phyloP scores from a whole-genome alignment of 2,329 filamentous ascomycete genomes.

The Nigrospora sphaerica region DNA sequence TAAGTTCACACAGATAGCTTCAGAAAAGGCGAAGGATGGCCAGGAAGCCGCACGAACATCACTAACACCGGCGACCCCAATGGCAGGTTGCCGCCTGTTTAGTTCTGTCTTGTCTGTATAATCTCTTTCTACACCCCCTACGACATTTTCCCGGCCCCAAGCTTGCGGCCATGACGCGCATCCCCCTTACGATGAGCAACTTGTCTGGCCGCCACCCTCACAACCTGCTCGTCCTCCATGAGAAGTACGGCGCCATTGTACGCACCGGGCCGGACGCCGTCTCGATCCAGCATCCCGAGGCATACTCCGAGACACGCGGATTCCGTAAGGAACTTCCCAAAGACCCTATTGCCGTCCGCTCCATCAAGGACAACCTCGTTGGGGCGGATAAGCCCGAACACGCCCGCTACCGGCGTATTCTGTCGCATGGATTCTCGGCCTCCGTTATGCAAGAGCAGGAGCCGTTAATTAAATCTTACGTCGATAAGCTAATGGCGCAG shows the following conservation, averaged over 20 bases:
- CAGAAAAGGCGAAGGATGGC: no score
- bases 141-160: conserved; percentile 2
- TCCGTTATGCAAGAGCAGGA: conserved; percentile 12
- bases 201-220: background rate
- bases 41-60: no score
- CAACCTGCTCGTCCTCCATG: background rate
- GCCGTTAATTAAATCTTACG: conserved; percentile 9
- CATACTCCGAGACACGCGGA: conserved; percentile 1
- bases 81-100: no score
- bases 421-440: conserved; percentile 12
- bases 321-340: conserved; percentile 7
- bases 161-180: conserved; percentile 2
- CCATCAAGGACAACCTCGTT: conserved; percentile 18
- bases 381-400: conserved; percentile 15
- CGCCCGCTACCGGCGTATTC: conserved; percentile 1
- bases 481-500: conserved; percentile 9
- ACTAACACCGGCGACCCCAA: no score
- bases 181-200: background rate
- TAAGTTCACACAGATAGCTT: no score
- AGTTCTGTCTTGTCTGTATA: background rate
- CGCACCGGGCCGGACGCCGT: conserved; percentile 10
- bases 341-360: conserved; percentile 13
- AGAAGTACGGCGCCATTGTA: conserved; percentile 2
- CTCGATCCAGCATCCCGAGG: conserved; percentile 25
- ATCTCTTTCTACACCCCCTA: conserved; percentile 4